phyloP scores from a whole-genome alignment of 257 asterid species.

The Apocynum venetum region DNA sequence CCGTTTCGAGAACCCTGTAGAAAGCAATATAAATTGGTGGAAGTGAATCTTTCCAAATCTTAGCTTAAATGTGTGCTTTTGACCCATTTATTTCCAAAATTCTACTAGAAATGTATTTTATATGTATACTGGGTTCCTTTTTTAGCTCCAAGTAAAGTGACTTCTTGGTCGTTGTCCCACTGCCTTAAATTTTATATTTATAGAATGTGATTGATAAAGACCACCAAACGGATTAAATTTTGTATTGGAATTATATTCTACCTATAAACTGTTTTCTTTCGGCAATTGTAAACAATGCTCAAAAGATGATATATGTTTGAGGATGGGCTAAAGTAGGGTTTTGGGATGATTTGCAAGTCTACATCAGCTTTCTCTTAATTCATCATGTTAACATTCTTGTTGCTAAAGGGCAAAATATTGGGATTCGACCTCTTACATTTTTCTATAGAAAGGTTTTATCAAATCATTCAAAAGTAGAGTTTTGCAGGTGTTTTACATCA shows the following conservation, averaged over 20 bases:
- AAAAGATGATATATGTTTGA: neutral
- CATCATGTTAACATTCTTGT: neutral
- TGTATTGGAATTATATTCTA: conserved; percentile 10
- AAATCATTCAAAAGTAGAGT: too few species aligned
- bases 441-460: too few species aligned
- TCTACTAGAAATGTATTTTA: conserved; percentile 10
- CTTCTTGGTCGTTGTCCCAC: conserved; percentile 35
- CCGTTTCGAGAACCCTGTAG: neutral
- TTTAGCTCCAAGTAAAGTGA: conserved; percentile 28
- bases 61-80: conserved; percentile 35
- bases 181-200: conserved; percentile 14
- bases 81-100: conserved; percentile 36
- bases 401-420: neutral
- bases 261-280: neutral
- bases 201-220: conserved; percentile 16
- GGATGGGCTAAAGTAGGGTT: neutral
- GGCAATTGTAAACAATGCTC: too few species aligned
- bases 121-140: conserved; percentile 25
- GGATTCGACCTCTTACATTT: too few species aligned
- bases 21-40: conserved; percentile 10
- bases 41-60: conserved; percentile 22
- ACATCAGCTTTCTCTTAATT: too few species aligned
- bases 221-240: conserved; percentile 6
- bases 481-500: too few species aligned
- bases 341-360: neutral